Conservation (phyloP, 495 filamentous ascomycete species). For the Apiosordaria backusii region DNA sequence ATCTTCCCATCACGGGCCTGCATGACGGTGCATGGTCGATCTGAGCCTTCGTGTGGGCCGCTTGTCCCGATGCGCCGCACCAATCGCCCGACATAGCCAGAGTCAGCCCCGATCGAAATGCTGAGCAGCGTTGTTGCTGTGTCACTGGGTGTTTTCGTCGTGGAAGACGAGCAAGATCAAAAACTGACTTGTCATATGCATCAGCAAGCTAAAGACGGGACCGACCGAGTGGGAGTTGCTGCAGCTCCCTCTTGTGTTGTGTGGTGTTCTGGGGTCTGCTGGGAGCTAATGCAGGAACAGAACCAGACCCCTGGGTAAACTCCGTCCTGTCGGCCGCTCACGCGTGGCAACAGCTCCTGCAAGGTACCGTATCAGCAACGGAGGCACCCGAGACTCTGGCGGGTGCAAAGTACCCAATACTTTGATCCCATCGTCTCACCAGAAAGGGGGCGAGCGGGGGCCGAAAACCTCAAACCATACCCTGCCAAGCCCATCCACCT, state of each 20-base stretch:
- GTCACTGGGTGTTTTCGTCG: background rate
- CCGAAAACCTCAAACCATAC: background rate
- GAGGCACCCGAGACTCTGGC: constrained; percentile 5
- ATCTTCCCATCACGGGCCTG: constrained; percentile 8
- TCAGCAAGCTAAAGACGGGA: constrained; percentile 3
- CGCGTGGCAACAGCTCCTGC: constrained; percentile 15
- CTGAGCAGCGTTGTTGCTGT: background rate
- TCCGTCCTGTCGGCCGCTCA: background rate
- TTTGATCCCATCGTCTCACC: background rate
- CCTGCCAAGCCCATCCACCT: background rate
- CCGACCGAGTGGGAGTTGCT: background rate
- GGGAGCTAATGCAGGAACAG: constrained; percentile 19
- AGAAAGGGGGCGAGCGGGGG: background rate
- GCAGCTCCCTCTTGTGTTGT: background rate
- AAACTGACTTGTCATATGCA: background rate
- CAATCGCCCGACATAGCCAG: background rate
- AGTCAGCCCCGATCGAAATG: constrained; percentile 1
- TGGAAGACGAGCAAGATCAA: background rate
- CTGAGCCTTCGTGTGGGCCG: constrained; percentile 11
- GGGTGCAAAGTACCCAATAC: background rate
- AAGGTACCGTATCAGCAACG: constrained; percentile 15
- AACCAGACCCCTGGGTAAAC: background rate
- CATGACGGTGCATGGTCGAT: constrained; percentile 16
- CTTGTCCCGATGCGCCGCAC: background rate
- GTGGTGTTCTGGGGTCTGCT: constrained; percentile 4